A percentile compares a stretch with the other conserved stretches of the same genome.
phyloP scores from a whole-genome alignment of 495 filamentous ascomycete species.

The Amniculicola lignicola region DNA sequence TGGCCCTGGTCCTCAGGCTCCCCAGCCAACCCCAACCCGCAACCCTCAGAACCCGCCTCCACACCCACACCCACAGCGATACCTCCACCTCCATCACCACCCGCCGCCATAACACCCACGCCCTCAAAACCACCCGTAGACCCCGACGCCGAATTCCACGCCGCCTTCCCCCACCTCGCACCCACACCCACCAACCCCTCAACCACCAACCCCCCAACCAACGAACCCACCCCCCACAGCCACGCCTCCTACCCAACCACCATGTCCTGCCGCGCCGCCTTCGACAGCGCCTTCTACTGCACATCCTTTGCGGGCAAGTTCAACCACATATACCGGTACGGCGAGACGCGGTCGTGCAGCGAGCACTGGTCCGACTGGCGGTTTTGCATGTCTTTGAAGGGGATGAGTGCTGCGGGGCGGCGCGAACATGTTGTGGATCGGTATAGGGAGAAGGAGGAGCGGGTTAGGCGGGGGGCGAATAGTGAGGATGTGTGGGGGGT shows the following conservation, averaged over 20 bases:
- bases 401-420: conserved; percentile 44
- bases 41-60: conserved; percentile 15
- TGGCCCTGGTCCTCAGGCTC: conserved; percentile 37
- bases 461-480: conserved; percentile 68
- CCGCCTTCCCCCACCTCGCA: conserved; percentile 55
- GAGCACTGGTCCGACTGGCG: conserved; percentile 88
- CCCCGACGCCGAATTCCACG: conserved; percentile 60
- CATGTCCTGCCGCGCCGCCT: conserved; percentile 86
- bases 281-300: conserved; percentile 95
- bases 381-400: conserved; percentile 88
- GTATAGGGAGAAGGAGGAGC: conserved; percentile 69
- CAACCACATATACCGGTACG: conserved; percentile 81
- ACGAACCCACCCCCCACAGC: not conserved
- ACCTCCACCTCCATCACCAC: conserved; percentile 15
- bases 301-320: conserved; percentile 88
- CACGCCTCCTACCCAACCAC: conserved; percentile 58
- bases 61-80: conserved; percentile 8
- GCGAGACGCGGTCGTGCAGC: conserved; percentile 65
- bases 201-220: conserved; percentile 10
- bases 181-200: conserved; percentile 10
- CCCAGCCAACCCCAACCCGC: conserved; percentile 1
- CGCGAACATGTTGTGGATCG: conserved; percentile 62
- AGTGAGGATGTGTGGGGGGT: conserved; percentile 92
- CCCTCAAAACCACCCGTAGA: conserved; percentile 55
- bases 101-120: conserved; percentile 33